phyloP scores from a whole-genome alignment of 345 rosid species.

The Dovyalis caffra region DNA sequence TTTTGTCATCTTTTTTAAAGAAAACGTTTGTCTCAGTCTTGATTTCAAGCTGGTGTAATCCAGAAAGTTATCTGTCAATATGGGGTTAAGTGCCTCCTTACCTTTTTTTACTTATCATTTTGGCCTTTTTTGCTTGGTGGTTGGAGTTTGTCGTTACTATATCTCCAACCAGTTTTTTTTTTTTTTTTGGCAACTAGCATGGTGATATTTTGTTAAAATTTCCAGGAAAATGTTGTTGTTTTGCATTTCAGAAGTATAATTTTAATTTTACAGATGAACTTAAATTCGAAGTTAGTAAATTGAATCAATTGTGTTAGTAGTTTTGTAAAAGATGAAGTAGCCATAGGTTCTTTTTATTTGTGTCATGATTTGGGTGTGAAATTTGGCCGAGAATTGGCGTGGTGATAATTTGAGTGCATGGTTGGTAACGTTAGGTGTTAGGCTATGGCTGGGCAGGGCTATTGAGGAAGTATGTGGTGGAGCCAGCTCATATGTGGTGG shows the following conservation, averaged over 20 bases:
- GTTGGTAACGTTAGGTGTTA: conserved; percentile 44
- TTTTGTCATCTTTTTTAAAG: background rate
- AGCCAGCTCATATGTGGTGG: conserved; percentile 99
- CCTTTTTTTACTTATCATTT: background rate
- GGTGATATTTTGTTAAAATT: too few relatives aligned
- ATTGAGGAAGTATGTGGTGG: conserved; percentile 82
- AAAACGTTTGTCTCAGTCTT: background rate
- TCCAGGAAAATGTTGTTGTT: too few relatives aligned
- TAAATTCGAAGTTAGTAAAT: too few relatives aligned
- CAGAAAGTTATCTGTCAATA: too few relatives aligned
- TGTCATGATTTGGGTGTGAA: background rate
- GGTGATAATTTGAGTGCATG: background rate
- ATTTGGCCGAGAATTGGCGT: background rate
- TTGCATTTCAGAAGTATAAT: too few relatives aligned
- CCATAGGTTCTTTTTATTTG: background rate
- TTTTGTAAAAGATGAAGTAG: background rate
- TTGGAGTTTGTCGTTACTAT: too few relatives aligned
- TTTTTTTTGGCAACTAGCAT: too few relatives aligned
- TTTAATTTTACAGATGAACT: too few relatives aligned
- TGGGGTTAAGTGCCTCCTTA: background rate
- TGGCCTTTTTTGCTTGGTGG: background rate
- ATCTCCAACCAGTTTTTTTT: too few relatives aligned
- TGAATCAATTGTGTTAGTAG: too few relatives aligned
- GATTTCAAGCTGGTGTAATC: background rate
- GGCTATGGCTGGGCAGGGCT: conserved; percentile 98